Base-by-base conservation (phyloP, 805 yeast genomes). In the Candida lessepsii region DNA sequence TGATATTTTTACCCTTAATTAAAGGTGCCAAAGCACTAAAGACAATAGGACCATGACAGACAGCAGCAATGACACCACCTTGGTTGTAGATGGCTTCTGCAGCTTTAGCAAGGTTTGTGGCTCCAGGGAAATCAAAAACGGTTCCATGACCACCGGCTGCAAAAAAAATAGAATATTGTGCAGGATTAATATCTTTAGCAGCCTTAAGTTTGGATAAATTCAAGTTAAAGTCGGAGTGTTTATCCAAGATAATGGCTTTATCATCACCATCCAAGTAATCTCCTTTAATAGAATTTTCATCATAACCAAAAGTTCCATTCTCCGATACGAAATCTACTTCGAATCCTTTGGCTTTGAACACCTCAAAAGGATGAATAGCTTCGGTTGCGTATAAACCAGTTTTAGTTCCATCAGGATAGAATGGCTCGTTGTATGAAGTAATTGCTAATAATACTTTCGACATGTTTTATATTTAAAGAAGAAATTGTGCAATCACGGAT, bases 121-220 rank as follows among this genome's bases (percentile, higher is more conserved):
- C 82, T 3, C 55, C 62, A 32, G 81, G 81, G 58, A 67, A 79
- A 56, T 81, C 87, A 47, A 70, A 76, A 29, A 73, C 47, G 20
- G 82, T 65, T 21, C 77, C 87, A 52, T 82, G 87, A 27, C 88
- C 87, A 37, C 79, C 87, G 35, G 83, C 73, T 29, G 82, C 84
- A 49, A 65, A 80, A 55, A 80, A 71, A 44, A 79, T 67, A 32
- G 67, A 68, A 57, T 68, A 81, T 27, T 77, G 78, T 11, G 56
- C 54, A 9, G 81, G 57, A 39, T 74, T 56, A 35, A 79, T 57
- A 19, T 75, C 80, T 11, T 68, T 48, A 6, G 81, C 73, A 45
- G 67, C 70, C 60, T 74, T 73, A 50, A 74, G 54, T 11, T 58
- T 50, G 21, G 57, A 53, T 21, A 78, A 46, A 13, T 60, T 67